Evolutionary conservation across 495 filamentous ascomycete species (phyloP).

Genomic region (Aspergillus funiculosus): DNA sequence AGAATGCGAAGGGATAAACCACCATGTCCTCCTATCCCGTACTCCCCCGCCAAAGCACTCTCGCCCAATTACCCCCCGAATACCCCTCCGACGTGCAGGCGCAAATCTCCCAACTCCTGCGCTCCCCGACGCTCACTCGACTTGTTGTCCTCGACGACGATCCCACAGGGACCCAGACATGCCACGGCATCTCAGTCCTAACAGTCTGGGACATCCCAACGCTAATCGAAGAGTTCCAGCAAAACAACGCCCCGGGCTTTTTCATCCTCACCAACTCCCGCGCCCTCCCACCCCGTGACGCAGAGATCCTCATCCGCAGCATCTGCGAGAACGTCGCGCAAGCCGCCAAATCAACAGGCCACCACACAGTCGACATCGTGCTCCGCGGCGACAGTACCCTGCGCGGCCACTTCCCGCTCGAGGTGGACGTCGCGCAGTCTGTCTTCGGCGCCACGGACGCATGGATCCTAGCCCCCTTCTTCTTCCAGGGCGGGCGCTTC

Average conservation of each 20-base stretch:
- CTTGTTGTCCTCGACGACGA: constrained; percentile 53
- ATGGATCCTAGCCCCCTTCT: constrained; percentile 48
- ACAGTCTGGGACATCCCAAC: constrained; percentile 47
- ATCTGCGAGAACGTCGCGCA: constrained; percentile 43
- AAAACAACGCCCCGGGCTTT: constrained; percentile 35
- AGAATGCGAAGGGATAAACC: no score
- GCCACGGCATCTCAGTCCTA: constrained; percentile 51
- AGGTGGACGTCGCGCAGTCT: constrained; percentile 43
- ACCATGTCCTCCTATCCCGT: constrained; percentile 27
- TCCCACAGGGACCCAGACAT: constrained; percentile 53
- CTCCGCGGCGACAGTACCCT: constrained; percentile 50
- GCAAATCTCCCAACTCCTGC: constrained; percentile 32
- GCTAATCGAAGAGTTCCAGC: constrained; percentile 38
- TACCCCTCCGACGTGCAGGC: constrained; percentile 31
- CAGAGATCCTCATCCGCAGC: constrained; percentile 35
- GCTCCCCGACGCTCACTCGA: constrained; percentile 27
- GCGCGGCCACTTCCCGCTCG: constrained; percentile 49
- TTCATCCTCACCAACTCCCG: constrained; percentile 55
- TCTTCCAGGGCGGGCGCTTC: constrained; percentile 47
- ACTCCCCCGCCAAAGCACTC: constrained; percentile 27
- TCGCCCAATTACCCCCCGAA: constrained; percentile 30
- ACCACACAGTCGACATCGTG: constrained; percentile 42
- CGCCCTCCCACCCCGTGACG: constrained; percentile 41
- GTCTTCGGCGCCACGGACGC: constrained; percentile 42
- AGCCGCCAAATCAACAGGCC: constrained; percentile 33